Conservation (phyloP, 805 yeast species). For the Candida jianshihensis region DNA sequence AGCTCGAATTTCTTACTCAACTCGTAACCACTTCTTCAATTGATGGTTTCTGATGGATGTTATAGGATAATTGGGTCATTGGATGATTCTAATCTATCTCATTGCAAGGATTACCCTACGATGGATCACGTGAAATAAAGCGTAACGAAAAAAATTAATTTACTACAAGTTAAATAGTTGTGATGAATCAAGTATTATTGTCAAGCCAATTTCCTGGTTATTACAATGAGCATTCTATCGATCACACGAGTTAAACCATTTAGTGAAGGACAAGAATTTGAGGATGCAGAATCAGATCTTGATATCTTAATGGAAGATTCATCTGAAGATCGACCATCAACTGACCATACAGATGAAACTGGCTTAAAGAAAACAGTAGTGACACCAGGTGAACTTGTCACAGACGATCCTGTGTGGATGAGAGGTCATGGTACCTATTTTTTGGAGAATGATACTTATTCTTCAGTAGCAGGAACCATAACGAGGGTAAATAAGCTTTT, state of each 20-base stretch:
- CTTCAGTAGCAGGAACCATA: conserved; percentile 90
- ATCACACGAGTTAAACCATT: conserved; percentile 8
- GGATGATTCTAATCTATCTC: too few relatives aligned
- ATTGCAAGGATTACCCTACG: too few relatives aligned
- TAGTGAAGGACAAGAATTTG: neutral
- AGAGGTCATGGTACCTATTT: conserved; percentile 96
- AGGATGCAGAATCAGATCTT: conserved; percentile 30
- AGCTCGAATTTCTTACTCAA: neutral
- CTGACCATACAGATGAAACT: conserved; percentile 17
- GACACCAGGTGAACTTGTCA: conserved; percentile 95
- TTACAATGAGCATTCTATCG: conserved; percentile 13
- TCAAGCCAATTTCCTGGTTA: too few relatives aligned
- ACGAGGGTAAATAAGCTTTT: conserved; percentile 80
- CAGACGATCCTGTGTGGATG: conserved; percentile 97
- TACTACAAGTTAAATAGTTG: too few relatives aligned
- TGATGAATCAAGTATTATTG: too few relatives aligned
- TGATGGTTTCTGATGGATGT: too few relatives aligned
- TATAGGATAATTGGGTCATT: too few relatives aligned
- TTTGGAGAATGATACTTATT: conserved; percentile 65
- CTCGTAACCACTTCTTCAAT: neutral
- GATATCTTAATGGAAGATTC: conserved; percentile 23
- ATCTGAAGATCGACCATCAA: conserved; percentile 13
- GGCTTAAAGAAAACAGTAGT: conserved; percentile 43
- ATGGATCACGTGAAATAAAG: too few relatives aligned
- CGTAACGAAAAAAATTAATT: too few relatives aligned